Base-by-base conservation (phyloP, 345 rosid genomes). In the Lepidium sativum region DNA sequence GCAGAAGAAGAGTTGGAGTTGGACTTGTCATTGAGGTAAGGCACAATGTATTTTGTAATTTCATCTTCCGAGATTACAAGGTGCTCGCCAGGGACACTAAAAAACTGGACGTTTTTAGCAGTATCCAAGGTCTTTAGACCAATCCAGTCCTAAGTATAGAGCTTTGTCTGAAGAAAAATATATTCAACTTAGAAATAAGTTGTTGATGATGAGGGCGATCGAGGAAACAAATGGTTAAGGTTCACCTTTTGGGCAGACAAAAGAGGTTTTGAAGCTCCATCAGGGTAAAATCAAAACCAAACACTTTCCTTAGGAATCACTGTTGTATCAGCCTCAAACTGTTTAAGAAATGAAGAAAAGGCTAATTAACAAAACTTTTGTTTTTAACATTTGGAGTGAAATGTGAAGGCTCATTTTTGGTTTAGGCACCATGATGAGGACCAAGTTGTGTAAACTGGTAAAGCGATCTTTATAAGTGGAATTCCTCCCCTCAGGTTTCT, bases 101-200 rank as follows among this genome's bases (percentile, higher is more conserved):
- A 49, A 60, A 70, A 89, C 62, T 69, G 81, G 15, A 92, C 85
- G 74, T 76, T 92, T 67, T 89, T 86, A 15, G 82, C 84, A 43
- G 27, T 82, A 57, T 92, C 84, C 48, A 92, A 59, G 1, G 80
- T 61, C 67, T 78, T 83, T 27, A 92, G 86, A 47, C 97, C 97
- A 37, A 92, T 92, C 97, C 98, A 92, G 50, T 92, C 98, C 72
- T 89, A 96, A 0, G 23, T 75, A 56, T 92, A 92, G 45, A 92
- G 87, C 56, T 80, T 74, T 54, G 97, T 92, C 97, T 92, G 84
- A 57, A 71, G 15, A 40, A 44, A 7, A 51, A 13, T 3, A 18
- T 42, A 14, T n/a, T 4, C 42, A 27, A 27, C 4, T 58, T 17
- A 48, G 21, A 49, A 25, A 23, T 40, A 15, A 43, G 29, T 34